Base-by-base conservation (phyloP, 108 stramenopile species). In the Cyclostephanos tholiformis region DNA sequence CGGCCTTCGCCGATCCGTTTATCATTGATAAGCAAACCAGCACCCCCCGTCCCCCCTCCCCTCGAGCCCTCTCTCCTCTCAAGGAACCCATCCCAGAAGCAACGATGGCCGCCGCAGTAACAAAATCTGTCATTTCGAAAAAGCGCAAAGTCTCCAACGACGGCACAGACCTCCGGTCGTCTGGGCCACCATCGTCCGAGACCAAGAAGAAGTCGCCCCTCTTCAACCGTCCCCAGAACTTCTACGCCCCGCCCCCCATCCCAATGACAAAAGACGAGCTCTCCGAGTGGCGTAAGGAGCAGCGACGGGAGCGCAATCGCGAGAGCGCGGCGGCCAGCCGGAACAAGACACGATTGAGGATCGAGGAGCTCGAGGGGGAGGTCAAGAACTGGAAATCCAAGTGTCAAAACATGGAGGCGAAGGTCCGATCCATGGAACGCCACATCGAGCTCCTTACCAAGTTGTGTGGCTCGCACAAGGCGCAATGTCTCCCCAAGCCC, bases 281-380 rank as follows among this genome's bases (percentile, higher is more conserved):
- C 26, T 76, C 80, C 49, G 81, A 66, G 44, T 92, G 91, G 91
- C 79, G 91, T 6, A 90, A 90, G 79, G 88, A 92, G 67, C 87
- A 88, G 38, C 86, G 91, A 6, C 86, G 89, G 6, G 88, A 89
- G 26, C 88, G 91, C 44, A 92, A 92, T 68, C 83, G 91, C 0
- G 86, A 89, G 50, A 81, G 78, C 50, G 91, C 91, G 32, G 91
- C 91, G 23, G 89, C 71, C 4, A 89, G 88, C 13, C 70, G 91
- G 22, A 65, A 75, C 50, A 79, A 84, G 65, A 92, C 88, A 8
- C 86, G 87, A 17, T 66, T 75, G 41, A 80, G 86, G 26, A 87
- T 92, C 51, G 75, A 69, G 25, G 83, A 80, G 48, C 84, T 92
- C 56, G 89, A 92, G 84, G 76, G 59, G 67, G 84, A 90, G 67